A percentile compares a stretch with the other conserved stretches of the same genome.
Conservation (phyloP, 2,329 filamentous ascomycete genomes). For the Colletotrichum sp. region DNA sequence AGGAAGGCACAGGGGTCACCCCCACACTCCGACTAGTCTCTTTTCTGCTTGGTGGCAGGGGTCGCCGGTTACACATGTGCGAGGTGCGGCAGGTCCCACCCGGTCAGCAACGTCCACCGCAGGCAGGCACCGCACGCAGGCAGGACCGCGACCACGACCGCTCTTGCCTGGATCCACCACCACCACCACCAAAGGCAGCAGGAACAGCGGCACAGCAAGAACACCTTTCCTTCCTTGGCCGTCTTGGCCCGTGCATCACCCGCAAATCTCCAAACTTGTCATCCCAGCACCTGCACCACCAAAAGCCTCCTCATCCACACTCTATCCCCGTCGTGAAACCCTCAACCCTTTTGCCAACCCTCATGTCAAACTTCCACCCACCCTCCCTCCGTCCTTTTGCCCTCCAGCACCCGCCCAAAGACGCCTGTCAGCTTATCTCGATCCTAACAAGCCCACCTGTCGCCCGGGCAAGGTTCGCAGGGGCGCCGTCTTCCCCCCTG, state of each 20-base stretch:
- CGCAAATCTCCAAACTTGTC: conserved; percentile 16
- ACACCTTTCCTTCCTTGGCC: not conserved
- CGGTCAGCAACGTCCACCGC: not conserved
- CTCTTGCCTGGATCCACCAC: not conserved
- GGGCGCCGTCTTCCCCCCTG: not conserved
- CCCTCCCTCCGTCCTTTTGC: not conserved
- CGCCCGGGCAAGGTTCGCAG: conserved; percentile 8
- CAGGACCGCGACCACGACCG: not conserved
- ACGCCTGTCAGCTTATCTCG: conserved; percentile 5
- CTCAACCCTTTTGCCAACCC: not conserved
- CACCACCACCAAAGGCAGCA: not conserved
- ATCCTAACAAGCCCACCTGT: not conserved
- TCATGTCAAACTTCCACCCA: not conserved
- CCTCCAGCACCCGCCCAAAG: not conserved
- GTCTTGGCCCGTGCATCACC: conserved; percentile 10
- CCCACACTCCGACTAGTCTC: not conserved
- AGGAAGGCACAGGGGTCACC: conserved; percentile 2
- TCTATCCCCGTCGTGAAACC: conserved; percentile 17
- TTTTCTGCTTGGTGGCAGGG: not conserved
- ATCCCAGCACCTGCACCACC: not conserved
- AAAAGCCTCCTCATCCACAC: not conserved
- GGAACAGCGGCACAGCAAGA: not conserved
- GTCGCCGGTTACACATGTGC: conserved; percentile 3
- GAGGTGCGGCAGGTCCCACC: not conserved
- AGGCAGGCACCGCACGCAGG: not conserved